Base-by-base conservation (phyloP, 345 rosid species). In the Sisymbrium altissimum region DNA sequence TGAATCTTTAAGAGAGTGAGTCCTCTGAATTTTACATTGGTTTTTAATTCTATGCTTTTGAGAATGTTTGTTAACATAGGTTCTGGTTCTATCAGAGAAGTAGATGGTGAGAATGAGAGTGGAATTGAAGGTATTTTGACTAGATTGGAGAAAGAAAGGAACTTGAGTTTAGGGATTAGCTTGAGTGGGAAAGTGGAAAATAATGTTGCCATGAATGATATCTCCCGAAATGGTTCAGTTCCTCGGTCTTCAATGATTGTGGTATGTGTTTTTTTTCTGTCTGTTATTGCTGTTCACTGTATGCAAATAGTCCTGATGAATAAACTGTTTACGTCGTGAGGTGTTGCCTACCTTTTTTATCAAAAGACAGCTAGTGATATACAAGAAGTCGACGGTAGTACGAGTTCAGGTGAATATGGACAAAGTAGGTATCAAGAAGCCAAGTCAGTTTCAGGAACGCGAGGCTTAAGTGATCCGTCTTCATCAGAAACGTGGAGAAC, bases 41-140 rank as follows among this genome's bases (percentile, higher is more conserved):
- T 67, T 50, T 18, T 29, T 27, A 1, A 1, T n/a, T 74, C 18
- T 59, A 43, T 13, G 64, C 49, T n/a, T 58, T n/a, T 41, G 4
- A 18, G 61, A 27, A 29, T 60, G 46, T 13, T 72, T 9, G 73
- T 32, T 50, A 11, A 18, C 56, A 23, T 1, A 66, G 17, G 57
- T 2, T 45, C 69, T 15, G 72, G 53, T 83, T 68, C 19, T 62
- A 61, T 71, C 86, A 94, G 98, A 77, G 87, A 86, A 76, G 72
- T 73, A 17, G 77, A 72, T 29, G 64, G 17, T 5, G 72, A 68
- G 62, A 81, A 79, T 62, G 84, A 83, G 64, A 83, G 84, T 70
- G 99, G 99, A 48, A 80, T 92, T 71, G 90, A 88, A 73, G 99
- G 99, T 49, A 88, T 95, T 75, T 78, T 95, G 72, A 84, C 74